A percentile compares a stretch with the other conserved stretches of the same genome.
These are phyloP conservation scores for Oldenlandia corymbosa DNA, from an alignment of 257 asterid species.

Conservation along the genomic window DNA sequence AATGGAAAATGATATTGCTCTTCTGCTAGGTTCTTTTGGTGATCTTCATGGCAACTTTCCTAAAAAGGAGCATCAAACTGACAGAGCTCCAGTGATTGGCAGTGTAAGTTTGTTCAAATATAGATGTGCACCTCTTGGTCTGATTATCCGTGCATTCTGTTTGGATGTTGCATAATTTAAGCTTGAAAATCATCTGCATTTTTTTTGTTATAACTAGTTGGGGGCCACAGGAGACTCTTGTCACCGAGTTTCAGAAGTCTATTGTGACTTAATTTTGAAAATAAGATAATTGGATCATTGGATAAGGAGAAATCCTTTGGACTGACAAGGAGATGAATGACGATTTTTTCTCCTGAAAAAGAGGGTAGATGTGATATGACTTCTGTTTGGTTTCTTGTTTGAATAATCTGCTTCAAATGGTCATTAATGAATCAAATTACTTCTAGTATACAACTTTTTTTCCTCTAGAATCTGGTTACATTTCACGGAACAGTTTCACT, in stretches of 20 bases:
- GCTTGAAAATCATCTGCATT: neutral
- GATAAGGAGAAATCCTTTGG: no score
- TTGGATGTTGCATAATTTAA: neutral
- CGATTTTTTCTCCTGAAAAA: no score
- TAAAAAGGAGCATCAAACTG: conserved; percentile 16
- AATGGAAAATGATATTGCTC: neutral
- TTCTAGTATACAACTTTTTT: neutral
- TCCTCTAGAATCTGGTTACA: neutral
- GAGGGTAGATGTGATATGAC: neutral
- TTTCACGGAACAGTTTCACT: neutral
- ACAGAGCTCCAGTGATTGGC: conserved; percentile 22
- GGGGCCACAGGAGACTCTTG: neutral
- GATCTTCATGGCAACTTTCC: conserved; percentile 28
- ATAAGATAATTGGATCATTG: no score
- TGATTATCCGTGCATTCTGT: neutral
- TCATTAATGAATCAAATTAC: neutral
- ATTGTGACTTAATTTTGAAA: neutral
- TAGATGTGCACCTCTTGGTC: neutral
- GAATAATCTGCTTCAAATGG: neutral
- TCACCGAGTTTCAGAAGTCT: neutral
- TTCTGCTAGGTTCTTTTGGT: conserved; percentile 30
- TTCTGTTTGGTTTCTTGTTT: neutral
- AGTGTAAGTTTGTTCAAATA: conserved; percentile 33
- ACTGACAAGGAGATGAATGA: no score
- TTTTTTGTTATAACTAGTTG: neutral